phyloP scores from a whole-genome alignment of 805 yeast species.

The Myxozyma vanderwaltii region DNA sequence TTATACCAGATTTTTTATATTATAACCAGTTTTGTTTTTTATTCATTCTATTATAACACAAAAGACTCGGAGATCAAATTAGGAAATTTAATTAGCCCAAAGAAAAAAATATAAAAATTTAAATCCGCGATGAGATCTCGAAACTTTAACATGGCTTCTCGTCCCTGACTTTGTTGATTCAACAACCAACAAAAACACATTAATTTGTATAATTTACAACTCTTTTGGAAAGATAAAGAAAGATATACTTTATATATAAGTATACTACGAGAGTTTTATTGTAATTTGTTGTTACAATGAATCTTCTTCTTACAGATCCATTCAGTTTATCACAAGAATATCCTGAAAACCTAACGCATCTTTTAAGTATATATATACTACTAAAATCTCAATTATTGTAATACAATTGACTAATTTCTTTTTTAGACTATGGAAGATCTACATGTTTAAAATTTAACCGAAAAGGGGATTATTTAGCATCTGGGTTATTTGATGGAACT shows the following conservation, averaged over 20 bases:
- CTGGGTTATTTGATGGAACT: conserved; percentile 74
- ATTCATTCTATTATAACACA: no score
- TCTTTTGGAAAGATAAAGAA: no score
- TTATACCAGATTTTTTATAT: no score
- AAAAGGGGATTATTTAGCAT: conserved; percentile 83
- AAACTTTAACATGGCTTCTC: neutral
- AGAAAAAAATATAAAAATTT: neutral
- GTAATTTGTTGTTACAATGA: conserved; percentile 64
- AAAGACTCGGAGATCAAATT: neutral
- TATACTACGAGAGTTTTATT: no score
- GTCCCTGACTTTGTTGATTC: no score
- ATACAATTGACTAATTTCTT: neutral
- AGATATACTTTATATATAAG: no score
- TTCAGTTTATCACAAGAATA: conserved; percentile 88
- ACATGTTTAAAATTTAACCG: conserved; percentile 68
- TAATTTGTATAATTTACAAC: no score
- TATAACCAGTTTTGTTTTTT: no score
- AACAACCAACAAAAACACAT: no score
- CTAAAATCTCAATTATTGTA: no score
- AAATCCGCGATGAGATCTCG: neutral
- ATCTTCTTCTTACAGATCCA: conserved; percentile 82
- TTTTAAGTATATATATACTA: conserved; percentile 55
- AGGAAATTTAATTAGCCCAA: no score
- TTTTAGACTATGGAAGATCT: conserved; percentile 49
- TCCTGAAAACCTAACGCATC: conserved; percentile 79